Percentiles rank a stretch among this genome's conserved stretches.
These are phyloP conservation scores for Cutaneotrichosporon mucoides DNA, from an alignment of 1,284 basidiomycete species.

Conservation along the genomic window DNA sequence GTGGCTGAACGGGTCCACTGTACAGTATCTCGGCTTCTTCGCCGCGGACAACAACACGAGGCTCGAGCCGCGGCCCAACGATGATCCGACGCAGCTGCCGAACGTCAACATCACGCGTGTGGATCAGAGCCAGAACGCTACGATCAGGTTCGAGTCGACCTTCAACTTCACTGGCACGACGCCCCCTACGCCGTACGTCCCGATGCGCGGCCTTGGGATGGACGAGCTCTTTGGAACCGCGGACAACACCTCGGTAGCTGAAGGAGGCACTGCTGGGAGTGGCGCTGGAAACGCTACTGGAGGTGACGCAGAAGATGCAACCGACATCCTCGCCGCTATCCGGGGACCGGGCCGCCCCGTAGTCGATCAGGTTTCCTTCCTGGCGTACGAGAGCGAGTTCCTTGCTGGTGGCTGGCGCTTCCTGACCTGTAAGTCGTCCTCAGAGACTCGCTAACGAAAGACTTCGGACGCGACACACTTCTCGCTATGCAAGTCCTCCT, in stretches of 20 bases:
- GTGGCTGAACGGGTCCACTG: slow-evolving; percentile 51
- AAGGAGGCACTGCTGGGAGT: too few species aligned
- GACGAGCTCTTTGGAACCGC: slow-evolving; percentile 38
- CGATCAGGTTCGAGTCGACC: slow-evolving; percentile 44
- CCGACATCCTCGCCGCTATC: slow-evolving; percentile 36
- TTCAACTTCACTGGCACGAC: slow-evolving; percentile 49
- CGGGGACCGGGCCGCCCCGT: slow-evolving; percentile 33
- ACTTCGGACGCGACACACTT: slow-evolving; percentile 53
- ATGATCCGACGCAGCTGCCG: slow-evolving; percentile 34
- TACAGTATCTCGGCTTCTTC: slow-evolving; percentile 43
- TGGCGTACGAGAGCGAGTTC: slow-evolving; percentile 48
- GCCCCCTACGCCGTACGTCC: slow-evolving; percentile 25
- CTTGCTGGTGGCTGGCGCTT: slow-evolving; percentile 54
- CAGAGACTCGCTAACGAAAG: slow-evolving; percentile 14
- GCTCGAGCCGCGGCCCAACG: slow-evolving; percentile 38
- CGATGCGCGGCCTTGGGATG: slow-evolving; percentile 38
- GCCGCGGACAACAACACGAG: slow-evolving; percentile 24
- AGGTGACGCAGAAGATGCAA: too few species aligned
- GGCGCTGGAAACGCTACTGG: too few species aligned
- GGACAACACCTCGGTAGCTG: too few species aligned
- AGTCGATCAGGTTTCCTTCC: slow-evolving; percentile 46
- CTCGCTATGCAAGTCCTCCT: slow-evolving; percentile 51
- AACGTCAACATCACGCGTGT: slow-evolving; percentile 33
- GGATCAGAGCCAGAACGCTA: slow-evolving; percentile 29
- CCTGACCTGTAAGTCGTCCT: slow-evolving; percentile 41